These are phyloP conservation scores for Pichia exigua DNA, from an alignment of 805 yeast species.

Conservation along the genomic window DNA sequence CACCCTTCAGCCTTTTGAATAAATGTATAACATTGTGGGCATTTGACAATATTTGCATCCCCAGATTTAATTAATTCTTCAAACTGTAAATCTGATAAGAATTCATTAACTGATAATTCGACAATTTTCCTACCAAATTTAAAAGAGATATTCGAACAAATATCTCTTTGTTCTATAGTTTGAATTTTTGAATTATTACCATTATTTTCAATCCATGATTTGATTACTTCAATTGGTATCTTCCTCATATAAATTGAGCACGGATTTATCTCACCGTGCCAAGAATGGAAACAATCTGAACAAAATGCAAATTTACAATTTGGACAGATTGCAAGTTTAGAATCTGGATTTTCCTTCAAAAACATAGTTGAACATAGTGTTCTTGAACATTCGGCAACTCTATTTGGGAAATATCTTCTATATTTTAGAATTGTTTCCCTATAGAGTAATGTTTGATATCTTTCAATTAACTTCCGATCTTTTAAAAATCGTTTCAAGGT, in stretches of 20 bases:
- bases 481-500: constrained; percentile 29
- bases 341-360: constrained; percentile 39
- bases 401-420: constrained; percentile 36
- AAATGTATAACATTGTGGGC: constrained; percentile 45
- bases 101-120: constrained; percentile 36
- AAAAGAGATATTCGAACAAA: constrained; percentile 21
- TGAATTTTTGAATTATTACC: neutral
- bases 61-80: constrained; percentile 35
- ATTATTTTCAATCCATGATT: constrained; percentile 28
- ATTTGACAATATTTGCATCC: constrained; percentile 36
- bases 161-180: constrained; percentile 24
- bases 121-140: constrained; percentile 41
- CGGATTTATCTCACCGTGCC: constrained; percentile 47
- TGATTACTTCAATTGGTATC: constrained; percentile 32
- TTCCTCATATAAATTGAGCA: constrained; percentile 34
- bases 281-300: constrained; percentile 46
- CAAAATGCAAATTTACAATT: constrained; percentile 49
- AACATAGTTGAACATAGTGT: constrained; percentile 37
- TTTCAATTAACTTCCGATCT: constrained; percentile 17
- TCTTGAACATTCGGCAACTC: constrained; percentile 47
- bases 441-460: constrained; percentile 34
- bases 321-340: constrained; percentile 41
- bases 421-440: constrained; percentile 36
- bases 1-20: constrained; percentile 56
- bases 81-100: constrained; percentile 39